Base-by-base conservation (phyloP, 805 yeast genomes). In the Starmerella geochares region DNA sequence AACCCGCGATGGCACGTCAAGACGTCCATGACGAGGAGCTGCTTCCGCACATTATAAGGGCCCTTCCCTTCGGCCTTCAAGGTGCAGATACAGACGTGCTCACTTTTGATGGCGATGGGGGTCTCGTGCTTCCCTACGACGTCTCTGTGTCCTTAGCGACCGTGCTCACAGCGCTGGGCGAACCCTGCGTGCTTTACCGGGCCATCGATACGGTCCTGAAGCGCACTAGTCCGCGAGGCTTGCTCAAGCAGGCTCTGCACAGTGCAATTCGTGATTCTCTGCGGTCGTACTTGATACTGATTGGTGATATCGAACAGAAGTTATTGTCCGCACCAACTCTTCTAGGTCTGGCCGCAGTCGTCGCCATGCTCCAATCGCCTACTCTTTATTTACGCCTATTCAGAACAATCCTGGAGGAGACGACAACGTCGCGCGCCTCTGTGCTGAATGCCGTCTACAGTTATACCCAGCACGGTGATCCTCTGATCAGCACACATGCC, bases 181-280 rank as follows among this genome's bases (percentile, higher is more conserved):
- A 87, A 62, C 82, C 86, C 1, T 90, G 85, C 0, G 65, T 87
- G 29, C 65, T 86, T 2, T 85, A 76, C 64, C 72, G 73, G 46
- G 63, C 68, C 38, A 64, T 86, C 31, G 64, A 62, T 4, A 49
- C 46, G 14, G 57, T 60, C 19, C 54, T 73, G 11, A 67, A 65
- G 33, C 62, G 64, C 55, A 57, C 65, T 51, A 49, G 13, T 1
- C 35, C 57, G 54, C 62, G 21, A 3, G 61, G 69, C 3, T 80
- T 83, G 8, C 71, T 82, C 14, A 77, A 76, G 52, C 78, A 77
- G 33, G 83, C 94, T 1, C 76, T 81, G 39, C 53, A 74, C 5
- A 69, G 80, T 16, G 71, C 72, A 24, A 62, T 80, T 3, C 67
- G 67, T 3, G 61, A 64, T 14, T 68, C 71, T 48, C 60, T 78